These are phyloP conservation scores for Quercus agrifolia DNA, from an alignment of 306 rosid species.

Conservation along the genomic window DNA sequence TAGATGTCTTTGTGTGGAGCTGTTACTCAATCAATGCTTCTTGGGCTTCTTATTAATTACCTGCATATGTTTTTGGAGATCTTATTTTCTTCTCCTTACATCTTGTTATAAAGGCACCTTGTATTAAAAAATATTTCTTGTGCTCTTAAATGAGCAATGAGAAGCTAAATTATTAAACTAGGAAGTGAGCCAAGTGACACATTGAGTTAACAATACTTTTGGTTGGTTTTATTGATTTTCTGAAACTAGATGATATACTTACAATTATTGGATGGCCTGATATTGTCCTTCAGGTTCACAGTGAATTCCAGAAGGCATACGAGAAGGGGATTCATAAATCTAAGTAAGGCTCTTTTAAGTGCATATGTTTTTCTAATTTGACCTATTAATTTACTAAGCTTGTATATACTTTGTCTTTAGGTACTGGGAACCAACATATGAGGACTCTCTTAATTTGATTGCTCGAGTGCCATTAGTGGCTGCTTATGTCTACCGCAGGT, in stretches of 20 bases:
- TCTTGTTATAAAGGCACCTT: neutral
- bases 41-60: neutral
- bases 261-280: slow-evolving; percentile 4
- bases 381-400: slow-evolving; percentile 25
- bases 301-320: slow-evolving; percentile 91
- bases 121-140: neutral
- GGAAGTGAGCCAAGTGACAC: neutral
- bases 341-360: slow-evolving; percentile 40
- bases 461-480: slow-evolving; percentile 88
- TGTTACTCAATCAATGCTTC: neutral
- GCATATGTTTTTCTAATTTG: slow-evolving; percentile 6
- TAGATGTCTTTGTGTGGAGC: neutral
- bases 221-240: neutral
- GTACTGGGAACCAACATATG: slow-evolving; percentile 99
- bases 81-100: neutral
- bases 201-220: neutral
- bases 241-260: slow-evolving; percentile 2
- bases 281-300: slow-evolving; percentile 65
- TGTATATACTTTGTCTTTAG: slow-evolving; percentile 33
- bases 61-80: neutral
- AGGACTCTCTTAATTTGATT: slow-evolving; percentile 86
- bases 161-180: neutral
- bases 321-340: slow-evolving; percentile 78
- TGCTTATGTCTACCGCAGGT: slow-evolving; percentile 91
- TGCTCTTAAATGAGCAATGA: neutral